Evolutionary conservation across 2,329 filamentous ascomycete species (phyloP).

Genomic region (Endothia cerciana): DNA sequence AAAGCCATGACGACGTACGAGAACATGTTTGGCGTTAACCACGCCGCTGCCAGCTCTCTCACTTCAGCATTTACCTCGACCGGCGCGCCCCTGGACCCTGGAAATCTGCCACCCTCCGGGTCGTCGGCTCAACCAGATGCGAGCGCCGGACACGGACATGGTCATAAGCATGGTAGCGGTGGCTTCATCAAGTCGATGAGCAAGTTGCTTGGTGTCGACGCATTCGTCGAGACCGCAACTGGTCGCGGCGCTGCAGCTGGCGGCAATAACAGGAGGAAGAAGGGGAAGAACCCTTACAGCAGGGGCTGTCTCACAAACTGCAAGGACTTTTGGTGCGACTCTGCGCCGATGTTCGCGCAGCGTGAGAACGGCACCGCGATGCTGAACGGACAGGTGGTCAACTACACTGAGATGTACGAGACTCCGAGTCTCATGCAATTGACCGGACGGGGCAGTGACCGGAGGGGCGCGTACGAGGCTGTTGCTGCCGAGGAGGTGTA

Average conservation of each 20-base stretch:
- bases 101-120: slow-evolving; percentile 51
- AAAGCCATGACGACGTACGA: slow-evolving; percentile 95
- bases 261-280: slow-evolving; percentile 53
- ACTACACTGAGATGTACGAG: slow-evolving; percentile 91
- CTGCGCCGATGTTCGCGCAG: slow-evolving; percentile 77
- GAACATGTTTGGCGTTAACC: slow-evolving; percentile 83
- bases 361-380: slow-evolving; percentile 75
- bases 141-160: slow-evolving; percentile 42
- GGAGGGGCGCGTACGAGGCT: slow-evolving; percentile 64
- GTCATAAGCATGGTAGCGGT: slow-evolving; percentile 48
- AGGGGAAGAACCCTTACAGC: slow-evolving; percentile 80
- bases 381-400: slow-evolving; percentile 77
- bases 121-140: slow-evolving; percentile 53
- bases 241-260: slow-evolving; percentile 72
- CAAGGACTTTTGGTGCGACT: slow-evolving; percentile 94
- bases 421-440: slow-evolving; percentile 71
- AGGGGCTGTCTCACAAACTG: slow-evolving; percentile 86
- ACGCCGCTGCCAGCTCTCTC: slow-evolving; percentile 59
- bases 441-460: slow-evolving; percentile 43
- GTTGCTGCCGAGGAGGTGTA: slow-evolving; percentile 63
- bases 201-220: slow-evolving; percentile 85
- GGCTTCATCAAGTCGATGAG: slow-evolving; percentile 78
- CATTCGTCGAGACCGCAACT: slow-evolving; percentile 90
- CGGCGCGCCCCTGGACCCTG: slow-evolving; percentile 71
- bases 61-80: slow-evolving; percentile 80